Conservation (phyloP, 306 rosid genomes). For the Potentilla sterilis region DNA sequence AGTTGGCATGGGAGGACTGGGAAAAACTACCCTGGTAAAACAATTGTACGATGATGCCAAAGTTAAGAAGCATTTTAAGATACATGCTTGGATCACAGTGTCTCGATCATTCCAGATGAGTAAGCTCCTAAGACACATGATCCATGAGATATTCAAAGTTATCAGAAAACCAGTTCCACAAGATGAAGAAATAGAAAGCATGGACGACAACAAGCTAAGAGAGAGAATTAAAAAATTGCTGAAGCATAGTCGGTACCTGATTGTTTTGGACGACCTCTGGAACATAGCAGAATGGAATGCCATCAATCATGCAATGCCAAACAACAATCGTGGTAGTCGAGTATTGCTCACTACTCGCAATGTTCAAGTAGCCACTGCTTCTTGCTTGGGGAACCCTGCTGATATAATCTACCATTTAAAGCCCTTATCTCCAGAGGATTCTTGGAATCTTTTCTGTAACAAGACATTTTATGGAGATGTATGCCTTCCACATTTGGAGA, state of each 20-base stretch:
- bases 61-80: constrained; percentile 43
- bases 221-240: constrained; percentile 34
- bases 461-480: constrained; percentile 42
- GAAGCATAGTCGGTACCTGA: constrained; percentile 43
- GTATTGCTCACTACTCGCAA: constrained; percentile 52
- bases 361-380: constrained; percentile 32
- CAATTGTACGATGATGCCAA: constrained; percentile 47
- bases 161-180: constrained; percentile 31
- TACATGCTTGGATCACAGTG: constrained; percentile 53
- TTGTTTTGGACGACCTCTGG: constrained; percentile 56
- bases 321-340: constrained; percentile 42
- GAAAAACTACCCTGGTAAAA: constrained; percentile 55
- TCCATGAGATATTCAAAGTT: constrained; percentile 27
- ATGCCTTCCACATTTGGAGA: constrained; percentile 43
- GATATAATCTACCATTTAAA: constrained; percentile 28
- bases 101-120: constrained; percentile 36
- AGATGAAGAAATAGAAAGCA: constrained; percentile 31
- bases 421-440: constrained; percentile 38
- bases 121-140: constrained; percentile 43
- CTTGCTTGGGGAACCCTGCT: constrained; percentile 24
- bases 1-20: constrained; percentile 62
- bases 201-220: constrained; percentile 33
- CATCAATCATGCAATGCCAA: constrained; percentile 50
- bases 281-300: constrained; percentile 46
- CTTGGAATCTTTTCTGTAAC: constrained; percentile 44